Base-by-base conservation (phyloP, 2,329 filamentous ascomycete genomes). In the Plenodomus lindquistii region DNA sequence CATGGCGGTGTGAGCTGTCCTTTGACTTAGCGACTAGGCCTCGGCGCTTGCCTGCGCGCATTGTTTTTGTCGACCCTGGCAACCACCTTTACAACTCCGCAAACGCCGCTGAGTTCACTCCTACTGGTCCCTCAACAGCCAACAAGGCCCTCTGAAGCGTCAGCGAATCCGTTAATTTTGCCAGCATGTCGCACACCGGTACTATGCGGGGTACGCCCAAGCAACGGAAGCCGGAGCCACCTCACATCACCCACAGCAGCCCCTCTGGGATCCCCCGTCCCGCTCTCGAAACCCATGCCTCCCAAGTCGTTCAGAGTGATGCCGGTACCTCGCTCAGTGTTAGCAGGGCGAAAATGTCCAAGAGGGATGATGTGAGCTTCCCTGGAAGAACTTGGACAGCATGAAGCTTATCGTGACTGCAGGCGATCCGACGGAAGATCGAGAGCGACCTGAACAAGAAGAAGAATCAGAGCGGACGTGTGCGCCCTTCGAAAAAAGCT, bases 401-500 rank as follows among this genome's bases (percentile, higher is more conserved):
- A 48, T 42, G 50, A 31, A 31, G 51, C 52, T 57, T 54, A 50
- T 55, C 45, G n/a, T 27, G 35, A 59, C 53, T 37, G 52, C 70
- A 97, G 94, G 94, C 94, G 43, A 97, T 99, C 71, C 91, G 94
- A 67, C 86, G 86, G 69, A 97, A 97, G 80, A 88, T 99, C 80
- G 94, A 99, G 80, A 93, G 84, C 69, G 94, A 99, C 73, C 87
- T 99, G 77, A 95, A 85, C 82, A 97, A 97, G 81, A 97, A 97
- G 85, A 96, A 91, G 77, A 85, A 91, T 69, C 82, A 85, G 53
- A 85, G 86, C 57, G 82, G 84, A 63, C 87, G 91, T 64, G 87
- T 91, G 60, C 86, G 91, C 61, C 89, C 90, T 68, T 89, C 87
- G 53, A 88, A 92, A 72, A 97, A 97, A 79, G 93, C 93, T 48